phyloP scores from a whole-genome alignment of 768 basidiomycete species.

The Leccinum pellstonianum region DNA sequence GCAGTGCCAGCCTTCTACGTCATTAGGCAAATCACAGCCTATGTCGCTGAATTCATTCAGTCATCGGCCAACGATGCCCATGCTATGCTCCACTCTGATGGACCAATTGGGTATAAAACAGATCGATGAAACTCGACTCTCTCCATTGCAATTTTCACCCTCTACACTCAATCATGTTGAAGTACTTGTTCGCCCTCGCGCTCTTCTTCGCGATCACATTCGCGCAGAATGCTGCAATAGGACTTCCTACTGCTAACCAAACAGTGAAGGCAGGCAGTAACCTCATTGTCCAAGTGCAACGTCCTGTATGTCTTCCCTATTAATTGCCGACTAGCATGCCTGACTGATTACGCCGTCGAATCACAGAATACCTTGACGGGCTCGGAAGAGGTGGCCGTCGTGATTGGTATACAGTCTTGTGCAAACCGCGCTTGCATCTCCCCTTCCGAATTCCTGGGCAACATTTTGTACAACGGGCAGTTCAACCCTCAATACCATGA shows the following conservation, averaged over 20 bases:
- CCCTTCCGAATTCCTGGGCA: slow-evolving; percentile 36
- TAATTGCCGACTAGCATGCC: neutral
- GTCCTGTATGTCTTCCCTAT: slow-evolving; percentile 38
- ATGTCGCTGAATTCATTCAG: too few species aligned
- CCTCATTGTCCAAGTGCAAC: slow-evolving; percentile 46
- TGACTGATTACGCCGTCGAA: neutral
- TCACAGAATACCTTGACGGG: slow-evolving; percentile 36
- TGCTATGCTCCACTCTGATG: too few species aligned
- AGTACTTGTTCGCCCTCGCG: slow-evolving; percentile 14
- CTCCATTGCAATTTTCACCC: neutral
- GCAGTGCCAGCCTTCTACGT: too few species aligned
- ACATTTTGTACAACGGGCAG: slow-evolving; percentile 47
- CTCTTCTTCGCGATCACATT: slow-evolving; percentile 11
- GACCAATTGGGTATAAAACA: neutral
- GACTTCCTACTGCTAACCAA: slow-evolving; percentile 32
- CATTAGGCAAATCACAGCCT: too few species aligned
- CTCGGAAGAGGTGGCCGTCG: slow-evolving; percentile 45
- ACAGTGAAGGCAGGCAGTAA: slow-evolving; percentile 37
- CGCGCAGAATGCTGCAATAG: slow-evolving; percentile 44
- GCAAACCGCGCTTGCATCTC: slow-evolving; percentile 23
- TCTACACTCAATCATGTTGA: slow-evolving; percentile 13
- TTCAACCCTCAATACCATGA: slow-evolving; percentile 39
- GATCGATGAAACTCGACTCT: neutral
- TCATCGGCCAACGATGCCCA: too few species aligned
- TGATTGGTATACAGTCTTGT: slow-evolving; percentile 45